A percentile compares a stretch with the other conserved stretches of the same genome.
Evolutionary conservation across 2,329 filamentous ascomycete species (phyloP).

Genomic region (Fusarium newnesense): DNA sequence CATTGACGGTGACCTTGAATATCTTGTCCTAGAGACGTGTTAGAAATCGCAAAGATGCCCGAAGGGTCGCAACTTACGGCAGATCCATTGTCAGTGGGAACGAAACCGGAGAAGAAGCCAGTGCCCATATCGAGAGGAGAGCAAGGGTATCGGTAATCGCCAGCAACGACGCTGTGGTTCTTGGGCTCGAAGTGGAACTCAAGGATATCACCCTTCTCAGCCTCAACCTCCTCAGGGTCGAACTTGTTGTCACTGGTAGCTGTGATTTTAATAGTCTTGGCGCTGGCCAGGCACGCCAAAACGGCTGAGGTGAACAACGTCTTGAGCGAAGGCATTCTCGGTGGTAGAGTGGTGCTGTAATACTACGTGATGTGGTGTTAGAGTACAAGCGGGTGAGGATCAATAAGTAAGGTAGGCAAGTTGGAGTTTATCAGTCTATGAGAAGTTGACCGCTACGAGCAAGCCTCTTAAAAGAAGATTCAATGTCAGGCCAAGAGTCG

Average conservation of each 20-base stretch:
- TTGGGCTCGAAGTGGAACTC: constrained; percentile 52
- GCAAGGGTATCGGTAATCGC: constrained; percentile 51
- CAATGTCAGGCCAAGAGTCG: constrained; percentile 4
- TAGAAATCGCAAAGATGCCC: neutral
- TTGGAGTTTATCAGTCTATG: neutral
- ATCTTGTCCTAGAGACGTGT: constrained; percentile 45
- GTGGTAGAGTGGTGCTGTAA: neutral
- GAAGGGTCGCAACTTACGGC: constrained; percentile 37
- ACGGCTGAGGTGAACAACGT: constrained; percentile 38
- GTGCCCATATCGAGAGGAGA: constrained; percentile 45
- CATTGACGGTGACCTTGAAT: constrained; percentile 49
- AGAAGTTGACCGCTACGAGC: neutral
- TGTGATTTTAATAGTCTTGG: constrained; percentile 49
- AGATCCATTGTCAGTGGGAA: constrained; percentile 44
- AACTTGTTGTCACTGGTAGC: constrained; percentile 49
- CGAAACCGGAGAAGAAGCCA: constrained; percentile 54
- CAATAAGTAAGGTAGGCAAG: neutral
- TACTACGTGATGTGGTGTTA: neutral
- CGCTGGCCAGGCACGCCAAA: constrained; percentile 42
- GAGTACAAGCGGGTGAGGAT: neutral
- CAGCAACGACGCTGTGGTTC: constrained; percentile 53
- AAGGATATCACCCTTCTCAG: constrained; percentile 49
- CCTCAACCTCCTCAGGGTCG: constrained; percentile 47
- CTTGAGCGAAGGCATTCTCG: constrained; percentile 47
- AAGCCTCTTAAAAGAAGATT: constrained; percentile 9